These are phyloP conservation scores for Maudiozyma bulderi DNA, from an alignment of 805 yeast species.

Conservation along the genomic window DNA sequence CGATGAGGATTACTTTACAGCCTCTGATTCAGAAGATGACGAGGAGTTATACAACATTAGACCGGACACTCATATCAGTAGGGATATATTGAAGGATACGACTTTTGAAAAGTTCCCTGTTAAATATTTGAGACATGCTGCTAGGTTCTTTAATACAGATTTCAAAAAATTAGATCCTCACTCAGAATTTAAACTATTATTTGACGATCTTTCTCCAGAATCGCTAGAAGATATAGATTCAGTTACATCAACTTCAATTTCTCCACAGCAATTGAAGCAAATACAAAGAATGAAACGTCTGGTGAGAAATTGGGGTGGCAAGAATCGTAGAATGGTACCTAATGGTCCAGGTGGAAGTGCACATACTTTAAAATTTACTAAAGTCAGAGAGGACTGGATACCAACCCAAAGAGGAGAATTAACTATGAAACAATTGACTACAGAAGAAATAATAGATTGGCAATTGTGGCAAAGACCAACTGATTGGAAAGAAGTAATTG, in stretches of 20 bases:
- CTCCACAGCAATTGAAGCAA: conserved; percentile 60
- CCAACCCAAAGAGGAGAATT: conserved; percentile 59
- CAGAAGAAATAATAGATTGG: conserved; percentile 32
- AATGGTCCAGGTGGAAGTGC: conserved; percentile 43
- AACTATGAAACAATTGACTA: conserved; percentile 44
- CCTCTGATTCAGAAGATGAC: conserved; percentile 25
- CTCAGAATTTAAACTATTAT: conserved; percentile 56
- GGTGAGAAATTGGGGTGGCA: conserved; percentile 82
- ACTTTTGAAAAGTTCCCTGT: conserved; percentile 19
- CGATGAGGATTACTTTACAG: conserved; percentile 35
- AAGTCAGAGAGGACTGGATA: conserved; percentile 71
- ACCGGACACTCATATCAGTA: conserved; percentile 13
- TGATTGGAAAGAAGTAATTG: conserved; percentile 44
- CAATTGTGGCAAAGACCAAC: conserved; percentile 29
- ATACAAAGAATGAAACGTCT: conserved; percentile 41
- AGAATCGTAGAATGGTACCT: conserved; percentile 63
- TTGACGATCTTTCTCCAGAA: conserved; percentile 61
- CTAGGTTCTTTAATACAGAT: conserved; percentile 18
- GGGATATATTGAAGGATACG: conserved; percentile 28
- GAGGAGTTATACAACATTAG: conserved; percentile 15
- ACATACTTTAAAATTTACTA: conserved; percentile 57
- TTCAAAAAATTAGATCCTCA: conserved; percentile 58
- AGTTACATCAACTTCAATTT: conserved; percentile 56
- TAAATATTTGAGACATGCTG: conserved; percentile 7
- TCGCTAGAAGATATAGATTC: conserved; percentile 68